Base-by-base conservation (phyloP, 768 basidiomycete genomes). In the Phaffia australis region DNA sequence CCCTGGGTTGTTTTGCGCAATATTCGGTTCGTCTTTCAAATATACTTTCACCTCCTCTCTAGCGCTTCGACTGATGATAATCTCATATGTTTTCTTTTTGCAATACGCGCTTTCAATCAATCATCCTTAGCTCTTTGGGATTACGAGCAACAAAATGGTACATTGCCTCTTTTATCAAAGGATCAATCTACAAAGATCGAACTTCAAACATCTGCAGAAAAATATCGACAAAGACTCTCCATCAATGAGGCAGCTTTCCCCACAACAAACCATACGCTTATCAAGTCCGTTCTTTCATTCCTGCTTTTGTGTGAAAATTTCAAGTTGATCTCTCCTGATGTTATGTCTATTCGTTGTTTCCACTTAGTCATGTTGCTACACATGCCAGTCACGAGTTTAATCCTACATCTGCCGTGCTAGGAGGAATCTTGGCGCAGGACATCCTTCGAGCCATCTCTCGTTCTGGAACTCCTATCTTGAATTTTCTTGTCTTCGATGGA, bases 351-450 rank as follows among this genome's bases (percentile, higher is more conserved):
- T 52, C 9, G 48, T 62, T 23, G 5, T 29, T 48, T 23, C 46
- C 19, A 63, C 30, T 32, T 62, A 75, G 47, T 68, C 75, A 42
- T 48, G 50, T 48, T 48, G 73, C 60, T 70, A 72, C 65, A 71
- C 73, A n/a, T 60, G 70, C 42, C 27, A 66, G 14, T 50, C 71
- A 18, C 52, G 62, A 61, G 64, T 89, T 97, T 78, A 87, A 91
- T 0, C 91, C 95, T 0, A 85, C 91, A 1, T 89, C 91, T 74
- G 95, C 95, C 0, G 87, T 99, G 47, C 81, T 99, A 49, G 95
- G 95, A 30, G 95, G 95, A 27, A 83, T 98, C 78, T 79, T 98
- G 18, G 93, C 86, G 0, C 95, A 98, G 75, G 95, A 99, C 74
- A 86, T 97, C 60, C 80, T 99, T 50, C 92, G 95, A 75, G 84